Percentiles rank a stretch among this genome's conserved stretches.
phyloP scores from a whole-genome alignment of 768 basidiomycete genomes.

The Psilocybe cyanescens region DNA sequence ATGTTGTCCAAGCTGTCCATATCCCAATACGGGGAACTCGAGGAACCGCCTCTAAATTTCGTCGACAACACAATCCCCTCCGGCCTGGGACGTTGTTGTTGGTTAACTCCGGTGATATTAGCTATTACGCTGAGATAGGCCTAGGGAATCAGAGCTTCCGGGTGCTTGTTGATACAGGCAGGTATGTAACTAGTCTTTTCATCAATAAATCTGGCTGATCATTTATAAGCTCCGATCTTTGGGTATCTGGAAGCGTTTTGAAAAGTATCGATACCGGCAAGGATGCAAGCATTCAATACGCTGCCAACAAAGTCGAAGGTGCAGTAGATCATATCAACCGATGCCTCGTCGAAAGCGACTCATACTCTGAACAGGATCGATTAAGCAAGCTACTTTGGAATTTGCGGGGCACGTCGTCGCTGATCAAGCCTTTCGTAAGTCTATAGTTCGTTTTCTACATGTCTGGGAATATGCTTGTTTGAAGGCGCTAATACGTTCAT shows the following conservation, averaged over 20 bases:
- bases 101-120: constrained; percentile 40
- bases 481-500: neutral
- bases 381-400: constrained; percentile 45
- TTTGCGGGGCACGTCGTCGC: constrained; percentile 47
- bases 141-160: constrained; percentile 38
- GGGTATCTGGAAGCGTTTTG: constrained; percentile 52
- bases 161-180: constrained; percentile 52
- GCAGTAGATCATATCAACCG: constrained; percentile 3
- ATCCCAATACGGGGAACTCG: constrained; percentile 9
- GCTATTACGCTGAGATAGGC: constrained; percentile 42
- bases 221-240: constrained; percentile 60
- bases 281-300: constrained; percentile 51
- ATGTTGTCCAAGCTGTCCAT: constrained; percentile 2
- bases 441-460: constrained; percentile 18
- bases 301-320: constrained; percentile 57
- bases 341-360: neutral
- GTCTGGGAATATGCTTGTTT: neutral
- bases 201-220: neutral
- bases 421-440: constrained; percentile 53
- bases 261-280: constrained; percentile 40
- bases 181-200: constrained; percentile 30
- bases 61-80: constrained; percentile 1
- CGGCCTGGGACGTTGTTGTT: constrained; percentile 6
- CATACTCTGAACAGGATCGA: constrained; percentile 36
- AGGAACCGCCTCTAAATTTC: neutral